Evolutionary conservation across 495 filamentous ascomycete genomes (phyloP), one percentile per base, ranked within the genome.

Genomic region (Oidiodendron maius): DNA sequence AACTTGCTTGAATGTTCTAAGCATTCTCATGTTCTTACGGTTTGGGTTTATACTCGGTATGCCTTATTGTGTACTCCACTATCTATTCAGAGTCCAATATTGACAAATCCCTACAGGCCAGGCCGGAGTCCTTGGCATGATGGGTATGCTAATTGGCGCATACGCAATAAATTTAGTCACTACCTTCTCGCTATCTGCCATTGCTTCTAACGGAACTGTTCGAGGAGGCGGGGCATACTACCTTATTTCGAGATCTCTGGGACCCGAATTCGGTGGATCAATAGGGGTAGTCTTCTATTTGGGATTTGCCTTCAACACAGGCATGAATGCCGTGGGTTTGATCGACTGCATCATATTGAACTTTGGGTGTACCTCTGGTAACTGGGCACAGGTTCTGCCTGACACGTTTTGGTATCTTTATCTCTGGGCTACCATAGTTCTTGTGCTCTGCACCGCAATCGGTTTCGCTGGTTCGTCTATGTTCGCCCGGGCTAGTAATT

Each of bases 261-360:
- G 89, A 3, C 89, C 89, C 11, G 89, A 95, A 54, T 95, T 95
- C 60, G 89, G 89, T 24, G 89, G 89, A n/a, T 87, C 84, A 3
- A 95, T 95, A 42, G 89, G 89, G 2, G 66, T 94, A n/a, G 81
- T 95, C 8, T 91, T 94, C 61, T 95, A 91, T 60, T 67, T 94
- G 13, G 87, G 89, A 13, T 83, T 84, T 52, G 84, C 87, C 1
- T 77, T 95, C 61, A 94, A 93, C 61, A 91, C 89, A 2, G 86
- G 84, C 13, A 83, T 95, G 75, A 95, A 95, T 58, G 82, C 90
- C 11, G 87, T 93, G 23, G 89, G 89, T 64, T 72, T 95, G 47
- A 77, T 95, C 50, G 86, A 93, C 61, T 93, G 88, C 55, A 66
- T 95, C 35, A 81, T 75, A 44, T 72, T 89, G 47, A 91, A 93